These are phyloP conservation scores for Neolentinus lepideus DNA, from an alignment of 1,284 basidiomycete species.

Conservation along the genomic window DNA sequence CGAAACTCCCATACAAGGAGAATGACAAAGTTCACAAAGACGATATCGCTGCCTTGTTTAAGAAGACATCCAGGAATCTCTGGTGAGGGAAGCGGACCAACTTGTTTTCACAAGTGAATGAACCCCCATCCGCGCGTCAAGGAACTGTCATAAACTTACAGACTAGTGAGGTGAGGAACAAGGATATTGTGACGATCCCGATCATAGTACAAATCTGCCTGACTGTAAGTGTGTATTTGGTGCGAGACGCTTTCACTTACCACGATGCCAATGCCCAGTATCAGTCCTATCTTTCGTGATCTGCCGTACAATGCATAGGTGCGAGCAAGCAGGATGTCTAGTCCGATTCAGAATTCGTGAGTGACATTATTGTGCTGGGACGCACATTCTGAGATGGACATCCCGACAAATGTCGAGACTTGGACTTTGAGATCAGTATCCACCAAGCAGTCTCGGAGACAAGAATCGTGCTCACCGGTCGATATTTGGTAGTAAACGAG, in stretches of 20 bases:
- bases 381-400: background rate
- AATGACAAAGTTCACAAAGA: background rate
- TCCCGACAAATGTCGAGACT: background rate
- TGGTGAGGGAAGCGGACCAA: background rate
- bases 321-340: background rate
- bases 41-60: background rate
- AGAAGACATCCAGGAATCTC: conserved; percentile 1
- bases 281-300: background rate
- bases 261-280: background rate
- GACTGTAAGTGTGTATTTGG: background rate
- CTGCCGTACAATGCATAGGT: background rate
- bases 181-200: background rate
- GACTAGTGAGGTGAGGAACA: background rate
- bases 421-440: background rate
- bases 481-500: background rate
- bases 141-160: background rate
- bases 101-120: too few species aligned
- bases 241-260: background rate
- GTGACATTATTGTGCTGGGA: too few species aligned
- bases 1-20: background rate
- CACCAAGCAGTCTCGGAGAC: background rate
- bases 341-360: background rate
- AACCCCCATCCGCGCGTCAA: too few species aligned
- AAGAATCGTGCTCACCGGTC: background rate
- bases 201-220: background rate